phyloP scores from a whole-genome alignment of 1,139 yeast species.

The Magnusiomyces ingens region DNA sequence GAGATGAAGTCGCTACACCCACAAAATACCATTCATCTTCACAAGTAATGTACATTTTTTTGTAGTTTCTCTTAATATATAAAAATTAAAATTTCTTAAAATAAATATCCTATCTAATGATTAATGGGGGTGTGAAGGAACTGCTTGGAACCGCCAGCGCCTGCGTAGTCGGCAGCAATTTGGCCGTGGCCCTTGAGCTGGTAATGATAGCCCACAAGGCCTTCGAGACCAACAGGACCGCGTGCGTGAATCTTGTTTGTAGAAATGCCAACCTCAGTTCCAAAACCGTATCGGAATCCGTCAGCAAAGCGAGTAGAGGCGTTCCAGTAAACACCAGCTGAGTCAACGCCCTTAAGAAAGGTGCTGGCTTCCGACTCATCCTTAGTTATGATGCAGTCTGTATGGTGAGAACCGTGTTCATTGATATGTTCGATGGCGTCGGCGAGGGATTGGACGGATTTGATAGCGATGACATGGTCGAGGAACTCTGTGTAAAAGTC shows the following conservation, averaged over 20 bases:
- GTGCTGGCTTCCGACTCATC: constrained; percentile 59
- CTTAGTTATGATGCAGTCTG: constrained; percentile 86
- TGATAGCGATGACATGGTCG: constrained; percentile 74
- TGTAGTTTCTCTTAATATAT: background rate
- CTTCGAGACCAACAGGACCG: constrained; percentile 98
- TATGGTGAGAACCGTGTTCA: constrained; percentile 88
- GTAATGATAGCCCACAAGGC: constrained; percentile 91
- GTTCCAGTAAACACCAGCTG: constrained; percentile 98
- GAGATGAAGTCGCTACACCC: constrained; percentile 35
- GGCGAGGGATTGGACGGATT: constrained; percentile 48
- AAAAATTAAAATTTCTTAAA: constrained; percentile 63
- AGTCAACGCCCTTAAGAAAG: constrained; percentile 81
- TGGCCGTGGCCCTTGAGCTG: constrained; percentile 90
- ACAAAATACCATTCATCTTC: constrained; percentile 14
- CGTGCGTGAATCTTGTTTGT: constrained; percentile 96
- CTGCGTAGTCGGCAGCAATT: constrained; percentile 81
- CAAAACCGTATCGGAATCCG: constrained; percentile 97
- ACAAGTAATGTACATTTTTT: background rate
- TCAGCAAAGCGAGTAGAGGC: constrained; percentile 96
- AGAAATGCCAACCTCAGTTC: constrained; percentile 96
- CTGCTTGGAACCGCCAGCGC: constrained; percentile 83
- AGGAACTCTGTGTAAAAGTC: constrained; percentile 82
- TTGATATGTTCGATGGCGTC: constrained; percentile 83
- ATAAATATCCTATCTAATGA: constrained; percentile 37
- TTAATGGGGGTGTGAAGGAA: constrained; percentile 50